A percentile compares a stretch with the other conserved stretches of the same genome.
Conservation (phyloP, 768 basidiomycete species). For the Pleurotus tuoliensis region DNA sequence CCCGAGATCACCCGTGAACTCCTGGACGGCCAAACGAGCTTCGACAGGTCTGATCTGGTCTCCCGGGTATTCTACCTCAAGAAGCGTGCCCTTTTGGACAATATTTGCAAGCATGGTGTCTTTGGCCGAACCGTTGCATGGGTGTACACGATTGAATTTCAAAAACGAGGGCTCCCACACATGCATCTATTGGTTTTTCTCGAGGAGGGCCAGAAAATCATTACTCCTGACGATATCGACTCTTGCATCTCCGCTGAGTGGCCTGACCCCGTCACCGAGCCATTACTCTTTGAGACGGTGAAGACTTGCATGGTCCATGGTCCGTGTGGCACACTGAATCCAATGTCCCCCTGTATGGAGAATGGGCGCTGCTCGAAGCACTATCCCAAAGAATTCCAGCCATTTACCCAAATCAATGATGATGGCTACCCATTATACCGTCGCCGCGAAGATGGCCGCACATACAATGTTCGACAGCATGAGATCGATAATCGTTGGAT, state of each 20-base stretch:
- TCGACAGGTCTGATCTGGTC: constrained; percentile 42
- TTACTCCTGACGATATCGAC: constrained; percentile 33
- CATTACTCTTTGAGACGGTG: constrained; percentile 26
- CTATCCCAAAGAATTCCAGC: constrained; percentile 32
- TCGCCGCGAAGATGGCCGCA: constrained; percentile 14
- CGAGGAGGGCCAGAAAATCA: constrained; percentile 24
- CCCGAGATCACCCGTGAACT: too few species aligned
- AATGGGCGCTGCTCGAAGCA: constrained; percentile 30
- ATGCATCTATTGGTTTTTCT: constrained; percentile 48
- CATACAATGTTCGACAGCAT: background rate
- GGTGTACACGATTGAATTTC: constrained; percentile 55
- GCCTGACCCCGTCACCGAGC: constrained; percentile 31
- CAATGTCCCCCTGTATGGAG: constrained; percentile 29
- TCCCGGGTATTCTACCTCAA: constrained; percentile 42
- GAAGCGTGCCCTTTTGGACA: constrained; percentile 28
- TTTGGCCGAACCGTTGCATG: constrained; percentile 39
- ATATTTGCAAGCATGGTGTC: constrained; percentile 31
- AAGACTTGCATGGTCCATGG: constrained; percentile 33
- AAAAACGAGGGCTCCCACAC: constrained; percentile 54
- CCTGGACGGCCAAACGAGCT: too few species aligned
- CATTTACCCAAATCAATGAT: constrained; percentile 23
- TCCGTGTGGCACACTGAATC: constrained; percentile 27
- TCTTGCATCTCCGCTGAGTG: constrained; percentile 26
- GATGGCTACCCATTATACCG: constrained; percentile 34
- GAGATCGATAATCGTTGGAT: constrained; percentile 28